phyloP scores from a whole-genome alignment of 768 basidiomycete species.

The Neoboletus subvelutipes region DNA sequence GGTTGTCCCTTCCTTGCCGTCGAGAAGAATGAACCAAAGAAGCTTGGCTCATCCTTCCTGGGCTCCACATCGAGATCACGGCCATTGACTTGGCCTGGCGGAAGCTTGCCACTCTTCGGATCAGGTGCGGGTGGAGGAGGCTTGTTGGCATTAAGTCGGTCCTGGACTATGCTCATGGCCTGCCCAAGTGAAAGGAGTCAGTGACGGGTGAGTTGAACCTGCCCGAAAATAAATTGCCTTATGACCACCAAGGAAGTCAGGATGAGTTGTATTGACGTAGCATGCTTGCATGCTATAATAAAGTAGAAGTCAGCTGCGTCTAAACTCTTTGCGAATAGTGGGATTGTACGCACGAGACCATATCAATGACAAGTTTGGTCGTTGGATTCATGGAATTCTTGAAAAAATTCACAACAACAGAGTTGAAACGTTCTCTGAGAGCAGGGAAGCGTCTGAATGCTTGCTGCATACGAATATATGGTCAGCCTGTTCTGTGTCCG shows the following conservation, averaged over 20 bases:
- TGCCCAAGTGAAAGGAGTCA: slow-evolving; percentile 28
- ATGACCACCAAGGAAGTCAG: slow-evolving; percentile 97
- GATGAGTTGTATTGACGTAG: slow-evolving; percentile 99
- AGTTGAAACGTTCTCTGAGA: slow-evolving; percentile 94
- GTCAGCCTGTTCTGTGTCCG: not conserved
- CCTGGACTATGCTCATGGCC: slow-evolving; percentile 88
- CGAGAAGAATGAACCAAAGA: slow-evolving; percentile 97
- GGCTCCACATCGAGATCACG: slow-evolving; percentile 90
- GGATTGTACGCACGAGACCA: slow-evolving; percentile 71
- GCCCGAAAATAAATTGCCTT: slow-evolving; percentile 45
- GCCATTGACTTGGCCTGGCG: slow-evolving; percentile 75
- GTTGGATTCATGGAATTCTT: slow-evolving; percentile 93
- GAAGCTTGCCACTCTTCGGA: slow-evolving; percentile 65
- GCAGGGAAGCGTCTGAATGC: slow-evolving; percentile 95
- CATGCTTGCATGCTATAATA: slow-evolving; percentile 88
- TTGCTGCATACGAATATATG: slow-evolving; percentile 53
- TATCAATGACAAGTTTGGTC: slow-evolving; percentile 88
- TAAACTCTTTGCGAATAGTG: not conserved
- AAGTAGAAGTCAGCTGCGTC: not conserved
- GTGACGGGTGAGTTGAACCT: not conserved
- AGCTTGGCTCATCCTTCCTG: slow-evolving; percentile 87
- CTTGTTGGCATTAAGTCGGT: slow-evolving; percentile 81
- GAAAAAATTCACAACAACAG: slow-evolving; percentile 96
- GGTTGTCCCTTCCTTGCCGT: slow-evolving; percentile 58
- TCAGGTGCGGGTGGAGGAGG: slow-evolving; percentile 57